Percentiles rank a stretch among this genome's conserved stretches.
Evolutionary conservation across 83 land plant species (phyloP).

Genomic region (Isoetes engelmannii): DNA sequence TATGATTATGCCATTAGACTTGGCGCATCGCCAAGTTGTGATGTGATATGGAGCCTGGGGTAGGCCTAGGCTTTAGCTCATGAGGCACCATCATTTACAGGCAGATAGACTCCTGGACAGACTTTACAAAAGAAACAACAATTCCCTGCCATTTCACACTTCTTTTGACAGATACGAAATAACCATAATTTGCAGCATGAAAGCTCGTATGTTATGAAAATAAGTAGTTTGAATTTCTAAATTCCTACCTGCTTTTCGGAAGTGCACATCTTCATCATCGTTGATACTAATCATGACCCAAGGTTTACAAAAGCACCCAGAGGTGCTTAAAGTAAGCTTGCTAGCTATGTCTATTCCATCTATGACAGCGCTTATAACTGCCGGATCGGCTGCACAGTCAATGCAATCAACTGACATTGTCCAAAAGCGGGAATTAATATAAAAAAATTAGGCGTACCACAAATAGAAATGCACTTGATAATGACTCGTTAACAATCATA

Average conservation of each 20-base stretch:
- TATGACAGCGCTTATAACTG: constrained; percentile 72
- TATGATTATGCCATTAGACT: too few species aligned
- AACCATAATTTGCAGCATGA: too few species aligned
- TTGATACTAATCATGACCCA: constrained; percentile 97
- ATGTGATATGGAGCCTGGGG: too few species aligned
- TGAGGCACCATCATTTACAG: too few species aligned
- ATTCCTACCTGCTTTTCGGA: constrained; percentile 77
- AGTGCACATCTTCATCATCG: constrained; percentile 85
- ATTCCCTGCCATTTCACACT: too few species aligned
- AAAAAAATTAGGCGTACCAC: background rate
- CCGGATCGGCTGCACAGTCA: constrained; percentile 90
- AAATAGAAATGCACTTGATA: background rate
- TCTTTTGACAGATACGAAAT: too few species aligned
- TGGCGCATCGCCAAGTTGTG: too few species aligned
- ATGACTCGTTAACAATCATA: too few species aligned
- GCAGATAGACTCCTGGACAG: too few species aligned
- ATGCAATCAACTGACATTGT: constrained; percentile 77
- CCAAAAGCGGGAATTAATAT: background rate
- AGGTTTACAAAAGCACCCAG: constrained; percentile 40
- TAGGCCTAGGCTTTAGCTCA: too few species aligned
- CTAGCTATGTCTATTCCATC: constrained; percentile 63
- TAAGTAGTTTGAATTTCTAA: background rate
- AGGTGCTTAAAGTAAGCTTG: constrained; percentile 3
- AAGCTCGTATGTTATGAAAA: background rate
- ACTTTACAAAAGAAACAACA: too few species aligned